A percentile compares a stretch with the other conserved stretches of the same genome.
phyloP scores from a whole-genome alignment of 805 yeast species.

The Candida odintsovae region DNA sequence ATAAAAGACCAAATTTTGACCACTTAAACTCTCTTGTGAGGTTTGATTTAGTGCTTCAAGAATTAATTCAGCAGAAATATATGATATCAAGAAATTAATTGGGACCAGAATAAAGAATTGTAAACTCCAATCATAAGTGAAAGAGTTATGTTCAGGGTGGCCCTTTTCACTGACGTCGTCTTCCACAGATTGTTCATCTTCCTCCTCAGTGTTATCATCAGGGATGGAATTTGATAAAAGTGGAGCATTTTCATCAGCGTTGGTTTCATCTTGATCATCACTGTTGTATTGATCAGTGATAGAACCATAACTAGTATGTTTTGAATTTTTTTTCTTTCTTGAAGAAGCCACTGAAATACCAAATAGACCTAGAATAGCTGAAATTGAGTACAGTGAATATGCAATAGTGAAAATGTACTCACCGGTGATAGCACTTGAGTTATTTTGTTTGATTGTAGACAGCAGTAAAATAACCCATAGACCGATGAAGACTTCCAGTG shows the following conservation, averaged over 20 bases:
- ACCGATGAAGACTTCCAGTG: conserved; percentile 47
- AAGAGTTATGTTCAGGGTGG: conserved; percentile 29
- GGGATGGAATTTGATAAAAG: conserved; percentile 21
- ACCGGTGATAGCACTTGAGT: conserved; percentile 40
- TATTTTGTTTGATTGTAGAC: conserved; percentile 42
- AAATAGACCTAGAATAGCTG: conserved; percentile 47
- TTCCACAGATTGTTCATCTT: conserved; percentile 3
- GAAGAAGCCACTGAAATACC: conserved; percentile 28
- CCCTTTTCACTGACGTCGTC: conserved; percentile 8
- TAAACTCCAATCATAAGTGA: conserved; percentile 74
- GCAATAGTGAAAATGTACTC: conserved; percentile 42
- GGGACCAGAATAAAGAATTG: conserved; percentile 72
- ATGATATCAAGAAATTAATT: conserved; percentile 47
- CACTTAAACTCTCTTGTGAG: conserved; percentile 53
- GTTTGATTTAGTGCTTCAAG: conserved; percentile 67
- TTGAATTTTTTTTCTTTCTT: conserved; percentile 1
- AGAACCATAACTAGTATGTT: conserved; percentile 6
- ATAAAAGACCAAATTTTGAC: conserved; percentile 35
- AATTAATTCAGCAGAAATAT: conserved; percentile 44
- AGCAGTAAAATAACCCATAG: conserved; percentile 54
- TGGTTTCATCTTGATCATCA: conserved; percentile 7
- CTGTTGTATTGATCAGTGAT: conserved; percentile 5
- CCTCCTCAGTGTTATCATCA: conserved; percentile 11
- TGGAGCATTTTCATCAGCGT: conserved; percentile 29
- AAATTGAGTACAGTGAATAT: conserved; percentile 40